Percentiles rank a stretch among this genome's conserved stretches.
These are phyloP conservation scores for Citrus maxima DNA, from an alignment of 345 rosid genomes.

Conservation along the genomic window DNA sequence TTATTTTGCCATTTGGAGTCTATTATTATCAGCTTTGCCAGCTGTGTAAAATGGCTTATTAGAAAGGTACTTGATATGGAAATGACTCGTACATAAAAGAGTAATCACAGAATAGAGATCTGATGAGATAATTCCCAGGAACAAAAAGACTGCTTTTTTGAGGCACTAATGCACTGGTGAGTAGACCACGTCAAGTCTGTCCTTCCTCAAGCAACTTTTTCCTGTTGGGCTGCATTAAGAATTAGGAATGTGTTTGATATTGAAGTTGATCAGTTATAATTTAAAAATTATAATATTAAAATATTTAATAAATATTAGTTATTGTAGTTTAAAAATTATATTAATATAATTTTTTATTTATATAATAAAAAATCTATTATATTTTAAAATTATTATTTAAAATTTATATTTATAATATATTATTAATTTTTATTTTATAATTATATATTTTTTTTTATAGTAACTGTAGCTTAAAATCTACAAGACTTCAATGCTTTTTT, in stretches of 20 bases:
- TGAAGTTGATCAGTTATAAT: fast-evolving
- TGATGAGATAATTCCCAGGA: not conserved
- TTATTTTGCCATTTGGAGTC: not conserved
- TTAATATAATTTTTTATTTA: too few relatives aligned
- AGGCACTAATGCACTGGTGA: not conserved
- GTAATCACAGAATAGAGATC: not conserved
- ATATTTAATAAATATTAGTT: fast-evolving
- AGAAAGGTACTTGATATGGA: not conserved
- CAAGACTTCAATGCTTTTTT: too few relatives aligned
- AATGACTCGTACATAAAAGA: not conserved
- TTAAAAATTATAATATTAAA: too few relatives aligned
- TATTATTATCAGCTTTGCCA: conserved; percentile 5
- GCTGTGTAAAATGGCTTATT: conserved; percentile 11
- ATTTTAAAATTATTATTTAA: too few relatives aligned
- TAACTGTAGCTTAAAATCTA: too few relatives aligned
- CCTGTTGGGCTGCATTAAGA: not conserved
- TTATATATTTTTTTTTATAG: too few relatives aligned
- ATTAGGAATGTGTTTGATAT: too few relatives aligned
- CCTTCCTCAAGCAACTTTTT: too few relatives aligned
- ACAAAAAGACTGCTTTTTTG: not conserved
- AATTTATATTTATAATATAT: too few relatives aligned
- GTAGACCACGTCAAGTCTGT: not conserved
- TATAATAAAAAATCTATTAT: too few relatives aligned
- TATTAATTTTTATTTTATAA: too few relatives aligned
- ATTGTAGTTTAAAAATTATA: fast-evolving